Conservation (phyloP, 176 grass and related monocot species). For the Lolium multiflorum region DNA sequence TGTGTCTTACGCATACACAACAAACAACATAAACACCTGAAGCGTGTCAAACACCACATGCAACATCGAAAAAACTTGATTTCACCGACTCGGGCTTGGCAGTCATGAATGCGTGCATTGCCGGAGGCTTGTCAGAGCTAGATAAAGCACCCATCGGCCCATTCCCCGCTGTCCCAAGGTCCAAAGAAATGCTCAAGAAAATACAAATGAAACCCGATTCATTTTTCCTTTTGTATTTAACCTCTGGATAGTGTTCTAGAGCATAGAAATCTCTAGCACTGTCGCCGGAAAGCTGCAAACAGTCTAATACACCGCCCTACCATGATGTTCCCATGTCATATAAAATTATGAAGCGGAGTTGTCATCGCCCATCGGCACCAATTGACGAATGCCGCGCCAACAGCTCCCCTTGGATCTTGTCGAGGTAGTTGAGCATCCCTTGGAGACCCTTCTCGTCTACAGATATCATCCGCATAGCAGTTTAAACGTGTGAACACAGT, state of each 20-base stretch:
- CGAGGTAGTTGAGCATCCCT: slow-evolving; percentile 47
- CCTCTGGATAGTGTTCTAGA: background rate
- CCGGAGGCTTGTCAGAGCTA: too few species aligned
- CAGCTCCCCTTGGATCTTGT: slow-evolving; percentile 45
- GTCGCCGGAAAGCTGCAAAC: background rate
- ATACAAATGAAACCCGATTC: background rate
- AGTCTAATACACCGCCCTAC: background rate
- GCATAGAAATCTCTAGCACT: background rate
- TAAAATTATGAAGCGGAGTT: too few species aligned
- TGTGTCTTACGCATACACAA: too few species aligned
- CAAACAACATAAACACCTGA: too few species aligned
- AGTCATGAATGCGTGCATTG: too few species aligned
- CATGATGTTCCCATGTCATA: background rate
- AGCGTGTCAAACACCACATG: too few species aligned
- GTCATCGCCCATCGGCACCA: background rate
- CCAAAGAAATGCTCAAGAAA: background rate
- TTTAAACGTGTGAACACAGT: background rate
- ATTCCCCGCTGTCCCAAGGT: too few species aligned
- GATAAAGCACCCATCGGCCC: too few species aligned
- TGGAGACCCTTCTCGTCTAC: slow-evolving; percentile 56
- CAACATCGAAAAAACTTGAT: too few species aligned
- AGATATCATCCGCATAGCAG: background rate
- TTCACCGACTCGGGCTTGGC: too few species aligned
- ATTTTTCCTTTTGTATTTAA: background rate
- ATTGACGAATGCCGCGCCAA: background rate